Evolutionary conservation across 257 asterid species (phyloP).

Genomic region (Solanum chiquidenum): DNA sequence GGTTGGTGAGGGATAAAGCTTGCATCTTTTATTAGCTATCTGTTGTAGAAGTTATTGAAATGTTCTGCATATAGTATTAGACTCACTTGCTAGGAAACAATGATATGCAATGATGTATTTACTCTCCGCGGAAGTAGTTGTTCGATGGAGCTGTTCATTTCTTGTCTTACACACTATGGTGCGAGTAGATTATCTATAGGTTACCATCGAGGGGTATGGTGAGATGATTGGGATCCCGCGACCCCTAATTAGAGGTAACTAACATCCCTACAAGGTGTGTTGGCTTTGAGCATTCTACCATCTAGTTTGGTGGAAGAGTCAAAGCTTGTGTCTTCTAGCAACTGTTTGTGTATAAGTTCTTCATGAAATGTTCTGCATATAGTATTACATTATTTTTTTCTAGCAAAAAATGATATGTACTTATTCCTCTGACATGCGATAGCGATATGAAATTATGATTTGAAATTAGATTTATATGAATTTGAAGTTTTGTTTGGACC

Average conservation of each 20-base stretch:
- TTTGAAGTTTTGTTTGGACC: neutral
- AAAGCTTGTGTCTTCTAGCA: neutral
- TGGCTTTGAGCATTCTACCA: neutral
- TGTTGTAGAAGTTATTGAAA: neutral
- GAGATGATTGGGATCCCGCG: neutral
- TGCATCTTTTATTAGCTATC: neutral
- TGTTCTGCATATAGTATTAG: neutral
- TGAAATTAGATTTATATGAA: too few species aligned
- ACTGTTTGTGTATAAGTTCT: neutral
- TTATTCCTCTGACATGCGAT: neutral
- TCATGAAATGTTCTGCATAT: neutral
- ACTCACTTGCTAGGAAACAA: neutral
- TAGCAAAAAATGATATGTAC: neutral
- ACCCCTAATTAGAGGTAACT: neutral
- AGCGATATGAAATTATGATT: neutral
- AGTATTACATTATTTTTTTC: accelerated
- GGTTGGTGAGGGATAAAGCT: neutral
- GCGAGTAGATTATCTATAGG: neutral
- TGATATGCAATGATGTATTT: neutral
- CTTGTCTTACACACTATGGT: neutral
- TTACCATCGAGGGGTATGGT: neutral
- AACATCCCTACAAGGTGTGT: neutral
- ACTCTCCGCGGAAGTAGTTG: neutral
- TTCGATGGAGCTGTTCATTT: neutral
- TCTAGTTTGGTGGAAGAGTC: neutral